A percentile compares a stretch with the other conserved stretches of the same genome.
These are phyloP conservation scores for Sicyos edulis DNA, from an alignment of 306 rosid species.

Conservation along the genomic window DNA sequence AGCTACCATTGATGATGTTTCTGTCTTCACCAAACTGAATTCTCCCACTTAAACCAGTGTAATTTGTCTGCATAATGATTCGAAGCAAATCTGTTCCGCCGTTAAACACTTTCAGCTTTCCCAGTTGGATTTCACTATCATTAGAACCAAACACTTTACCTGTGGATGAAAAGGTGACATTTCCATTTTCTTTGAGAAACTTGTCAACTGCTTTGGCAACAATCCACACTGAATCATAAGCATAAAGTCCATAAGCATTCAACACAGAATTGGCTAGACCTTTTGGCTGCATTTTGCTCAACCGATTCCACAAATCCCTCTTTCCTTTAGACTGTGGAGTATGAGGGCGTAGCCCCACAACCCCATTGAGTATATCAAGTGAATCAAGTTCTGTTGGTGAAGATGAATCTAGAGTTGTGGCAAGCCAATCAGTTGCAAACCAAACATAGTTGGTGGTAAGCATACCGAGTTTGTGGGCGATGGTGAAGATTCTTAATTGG, in stretches of 20 bases:
- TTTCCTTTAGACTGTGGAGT: constrained; percentile 49
- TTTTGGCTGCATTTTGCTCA: constrained; percentile 41
- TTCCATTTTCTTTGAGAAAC: constrained; percentile 36
- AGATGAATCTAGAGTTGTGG: constrained; percentile 62
- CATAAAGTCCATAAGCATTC: constrained; percentile 59
- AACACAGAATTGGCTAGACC: constrained; percentile 38
- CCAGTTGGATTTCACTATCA: constrained; percentile 41
- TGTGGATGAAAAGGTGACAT: constrained; percentile 47
- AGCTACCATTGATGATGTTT: constrained; percentile 48
- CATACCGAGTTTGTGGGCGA: constrained; percentile 70
- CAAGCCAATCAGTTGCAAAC: constrained; percentile 87
- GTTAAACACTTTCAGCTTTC: constrained; percentile 53
- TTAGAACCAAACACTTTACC: constrained; percentile 29
- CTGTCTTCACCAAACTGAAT: constrained; percentile 50
- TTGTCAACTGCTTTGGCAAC: constrained; percentile 60
- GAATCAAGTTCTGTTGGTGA: constrained; percentile 35
- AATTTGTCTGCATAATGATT: constrained; percentile 43
- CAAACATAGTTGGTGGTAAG: constrained; percentile 59
- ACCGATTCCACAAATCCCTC: constrained; percentile 42
- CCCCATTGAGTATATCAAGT: constrained; percentile 53
- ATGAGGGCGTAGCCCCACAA: constrained; percentile 73
- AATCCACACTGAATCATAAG: constrained; percentile 82
- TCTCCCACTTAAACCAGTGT: constrained; percentile 67
- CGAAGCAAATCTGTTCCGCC: constrained; percentile 51
- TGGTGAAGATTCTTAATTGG: constrained; percentile 48